phyloP scores from a whole-genome alignment of 768 basidiomycete genomes.

The Polyporus arcularius region DNA sequence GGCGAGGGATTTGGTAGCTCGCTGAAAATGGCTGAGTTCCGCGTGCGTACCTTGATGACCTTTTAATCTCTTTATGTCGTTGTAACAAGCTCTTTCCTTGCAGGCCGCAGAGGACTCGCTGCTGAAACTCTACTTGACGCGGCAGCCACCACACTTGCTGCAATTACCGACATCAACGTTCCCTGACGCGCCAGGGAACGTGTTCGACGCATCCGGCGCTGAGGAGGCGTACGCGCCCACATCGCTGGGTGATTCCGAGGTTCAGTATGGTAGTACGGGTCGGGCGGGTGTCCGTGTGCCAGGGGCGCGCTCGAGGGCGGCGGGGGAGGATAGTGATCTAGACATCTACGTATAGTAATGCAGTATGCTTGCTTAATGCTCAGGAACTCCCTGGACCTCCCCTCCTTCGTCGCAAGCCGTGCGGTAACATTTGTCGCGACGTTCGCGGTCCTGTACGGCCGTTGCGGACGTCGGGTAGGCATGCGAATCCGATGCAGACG shows the following conservation, averaged over 20 bases:
- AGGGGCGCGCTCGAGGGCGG: constrained; percentile 20
- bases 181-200: constrained; percentile 51
- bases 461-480: not conserved
- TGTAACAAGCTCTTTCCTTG: constrained; percentile 1
- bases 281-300: constrained; percentile 38
- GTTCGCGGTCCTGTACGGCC: not conserved
- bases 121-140: constrained; percentile 80
- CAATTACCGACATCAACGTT: constrained; percentile 78
- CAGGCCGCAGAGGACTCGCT: constrained; percentile 88
- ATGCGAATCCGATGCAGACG: not conserved
- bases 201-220: constrained; percentile 47
- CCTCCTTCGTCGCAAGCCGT: not conserved
- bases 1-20: constrained; percentile 95
- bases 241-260: constrained; percentile 60
- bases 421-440: not conserved
- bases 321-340: constrained; percentile 21
- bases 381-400: not conserved
- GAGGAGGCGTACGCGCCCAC: constrained; percentile 55
- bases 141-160: constrained; percentile 65
- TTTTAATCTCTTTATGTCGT: not conserved
- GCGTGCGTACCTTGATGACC: constrained; percentile 52
- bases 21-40: constrained; percentile 91
- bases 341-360: constrained; percentile 27
- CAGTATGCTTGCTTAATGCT: constrained; percentile 19
- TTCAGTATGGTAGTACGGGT: constrained; percentile 69